phyloP scores from a whole-genome alignment of 2,329 filamentous ascomycete genomes.

The Helotiales sp. region DNA sequence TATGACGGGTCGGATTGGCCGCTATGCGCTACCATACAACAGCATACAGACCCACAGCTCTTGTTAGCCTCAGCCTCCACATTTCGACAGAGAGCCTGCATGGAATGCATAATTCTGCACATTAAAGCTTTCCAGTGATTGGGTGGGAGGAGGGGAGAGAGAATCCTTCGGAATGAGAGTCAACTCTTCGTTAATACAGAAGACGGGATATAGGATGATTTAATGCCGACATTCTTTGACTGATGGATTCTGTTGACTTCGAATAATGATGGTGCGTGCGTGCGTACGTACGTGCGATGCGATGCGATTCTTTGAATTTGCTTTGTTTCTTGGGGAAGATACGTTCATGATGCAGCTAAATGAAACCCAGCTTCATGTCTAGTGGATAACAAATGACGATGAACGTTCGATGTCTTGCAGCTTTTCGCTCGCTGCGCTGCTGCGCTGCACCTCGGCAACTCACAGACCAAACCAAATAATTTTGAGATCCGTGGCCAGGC shows the following conservation, averaged over 20 bases:
- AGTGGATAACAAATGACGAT: not conserved
- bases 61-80: not conserved
- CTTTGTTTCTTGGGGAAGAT: not conserved
- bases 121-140: constrained; percentile 16
- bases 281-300: no score
- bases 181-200: no score
- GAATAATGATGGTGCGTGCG: no score
- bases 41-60: no score
- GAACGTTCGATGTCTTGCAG: constrained; percentile 7
- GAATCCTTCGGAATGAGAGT: not conserved
- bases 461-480: not conserved
- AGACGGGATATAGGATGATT: not conserved
- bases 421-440: not conserved
- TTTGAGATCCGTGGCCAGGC: constrained; percentile 2
- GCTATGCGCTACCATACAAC: constrained; percentile 5
- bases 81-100: constrained; percentile 24
- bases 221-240: no score
- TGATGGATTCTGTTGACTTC: no score
- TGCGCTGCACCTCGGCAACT: not conserved
- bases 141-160: constrained; percentile 1
- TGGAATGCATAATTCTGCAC: constrained; percentile 31
- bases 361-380: no score
- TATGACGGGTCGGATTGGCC: constrained; percentile 1
- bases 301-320: not conserved
- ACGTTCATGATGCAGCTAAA: not conserved